phyloP scores from a whole-genome alignment of 257 asterid species.

The Solanum clarkiae region DNA sequence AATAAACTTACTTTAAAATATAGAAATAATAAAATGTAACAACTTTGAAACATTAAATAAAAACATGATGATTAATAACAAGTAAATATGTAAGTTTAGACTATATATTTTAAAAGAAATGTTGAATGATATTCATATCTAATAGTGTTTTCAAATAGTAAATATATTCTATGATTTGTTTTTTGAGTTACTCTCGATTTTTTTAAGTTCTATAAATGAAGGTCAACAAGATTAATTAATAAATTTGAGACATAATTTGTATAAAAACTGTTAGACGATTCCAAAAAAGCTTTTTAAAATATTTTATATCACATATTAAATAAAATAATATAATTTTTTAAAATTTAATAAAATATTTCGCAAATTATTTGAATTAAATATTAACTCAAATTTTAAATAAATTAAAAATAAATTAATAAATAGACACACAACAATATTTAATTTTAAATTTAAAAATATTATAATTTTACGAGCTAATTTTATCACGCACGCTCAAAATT shows the following conservation, averaged over 20 bases:
- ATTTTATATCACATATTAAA: not conserved
- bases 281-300: not conserved
- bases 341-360: no score
- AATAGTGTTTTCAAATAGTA: not conserved
- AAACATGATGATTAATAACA: no score
- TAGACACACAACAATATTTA: not conserved
- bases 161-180: not conserved
- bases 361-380: no score
- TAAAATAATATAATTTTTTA: no score
- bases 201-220: not conserved
- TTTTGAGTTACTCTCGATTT: not conserved
- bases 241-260: not conserved
- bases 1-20: no score
- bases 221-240: not conserved
- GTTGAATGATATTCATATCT: not conserved
- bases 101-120: not conserved
- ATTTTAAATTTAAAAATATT: not conserved
- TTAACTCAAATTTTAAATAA: no score
- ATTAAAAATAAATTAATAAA: not conserved
- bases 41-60: no score
- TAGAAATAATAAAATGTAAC: no score
- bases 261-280: not conserved
- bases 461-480: not conserved
- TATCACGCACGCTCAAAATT: not conserved
- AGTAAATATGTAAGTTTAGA: no score